Percentiles rank a stretch among this genome's conserved stretches.
phyloP scores from a whole-genome alignment of 2,329 filamentous ascomycete species.

The Talaromyces piceae region DNA sequence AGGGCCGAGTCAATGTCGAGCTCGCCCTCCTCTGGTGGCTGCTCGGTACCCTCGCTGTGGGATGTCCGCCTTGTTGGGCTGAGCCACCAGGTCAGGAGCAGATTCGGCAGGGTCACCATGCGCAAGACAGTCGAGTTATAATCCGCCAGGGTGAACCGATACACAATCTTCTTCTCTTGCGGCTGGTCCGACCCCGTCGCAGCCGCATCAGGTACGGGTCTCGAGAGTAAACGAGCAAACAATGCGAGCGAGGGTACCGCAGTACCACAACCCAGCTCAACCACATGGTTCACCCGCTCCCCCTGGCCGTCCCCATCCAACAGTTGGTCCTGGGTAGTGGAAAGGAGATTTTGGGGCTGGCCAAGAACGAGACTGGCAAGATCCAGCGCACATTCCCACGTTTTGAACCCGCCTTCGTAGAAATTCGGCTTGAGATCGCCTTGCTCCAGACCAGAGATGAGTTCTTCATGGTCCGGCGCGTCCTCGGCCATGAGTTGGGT shows the following conservation, averaged over 20 bases:
- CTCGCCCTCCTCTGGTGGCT: slow-evolving; percentile 21
- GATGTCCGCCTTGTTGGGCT: slow-evolving; percentile 1
- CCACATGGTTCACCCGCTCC: slow-evolving; percentile 33
- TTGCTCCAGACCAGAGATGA: slow-evolving; percentile 44
- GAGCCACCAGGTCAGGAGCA: slow-evolving; percentile 49
- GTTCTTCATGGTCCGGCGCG: slow-evolving; percentile 18
- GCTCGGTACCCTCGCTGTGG: slow-evolving; percentile 11
- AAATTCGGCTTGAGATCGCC: slow-evolving; percentile 53
- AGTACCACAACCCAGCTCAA: slow-evolving; percentile 55
- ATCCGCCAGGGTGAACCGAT: slow-evolving; percentile 52
- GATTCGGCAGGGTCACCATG: slow-evolving; percentile 55
- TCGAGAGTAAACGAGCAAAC: slow-evolving; percentile 44
- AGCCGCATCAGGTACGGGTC: neutral
- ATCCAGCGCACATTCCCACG: slow-evolving; percentile 59
- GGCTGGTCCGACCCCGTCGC: no score
- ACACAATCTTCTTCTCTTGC: slow-evolving; percentile 22
- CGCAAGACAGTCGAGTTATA: slow-evolving; percentile 55
- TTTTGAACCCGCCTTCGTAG: slow-evolving; percentile 63
- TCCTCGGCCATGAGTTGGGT: slow-evolving; percentile 57
- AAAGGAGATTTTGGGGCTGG: neutral
- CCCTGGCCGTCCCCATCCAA: slow-evolving; percentile 16
- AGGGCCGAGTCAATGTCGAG: slow-evolving; percentile 46
- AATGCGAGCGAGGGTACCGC: slow-evolving; percentile 51
- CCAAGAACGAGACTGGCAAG: slow-evolving; percentile 33
- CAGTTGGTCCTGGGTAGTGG: neutral